phyloP scores from a whole-genome alignment of 2,329 filamentous ascomycete genomes.

The Pseudogymnoascus sp. region DNA sequence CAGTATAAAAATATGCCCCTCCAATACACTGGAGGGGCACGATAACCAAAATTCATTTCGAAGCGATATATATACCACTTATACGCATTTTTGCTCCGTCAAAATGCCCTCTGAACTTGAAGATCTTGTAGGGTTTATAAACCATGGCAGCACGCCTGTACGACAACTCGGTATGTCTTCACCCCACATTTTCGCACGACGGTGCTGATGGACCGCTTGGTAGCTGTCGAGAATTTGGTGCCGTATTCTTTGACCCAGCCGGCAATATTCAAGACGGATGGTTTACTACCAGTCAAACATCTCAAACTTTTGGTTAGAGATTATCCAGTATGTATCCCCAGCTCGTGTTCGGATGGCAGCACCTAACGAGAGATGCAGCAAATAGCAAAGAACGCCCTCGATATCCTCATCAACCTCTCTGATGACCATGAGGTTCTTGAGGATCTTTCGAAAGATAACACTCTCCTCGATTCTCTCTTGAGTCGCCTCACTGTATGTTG shows the following conservation, averaged over 20 bases:
- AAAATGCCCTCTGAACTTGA: conserved; percentile 68
- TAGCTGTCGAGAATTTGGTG: conserved; percentile 77
- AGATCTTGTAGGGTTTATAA: conserved; percentile 90
- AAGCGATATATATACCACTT: background rate
- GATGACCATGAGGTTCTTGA: conserved; percentile 68
- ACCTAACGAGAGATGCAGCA: conserved; percentile 40
- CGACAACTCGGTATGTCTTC: conserved; percentile 59
- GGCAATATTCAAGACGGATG: conserved; percentile 71
- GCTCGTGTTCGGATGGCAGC: conserved; percentile 1
- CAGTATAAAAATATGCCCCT: conserved; percentile 10
- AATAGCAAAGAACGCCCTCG: conserved; percentile 88
- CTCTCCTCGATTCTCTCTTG: conserved; percentile 68
- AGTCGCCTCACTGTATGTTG: conserved; percentile 65
- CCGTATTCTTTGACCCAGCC: conserved; percentile 69
- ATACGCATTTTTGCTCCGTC: background rate
- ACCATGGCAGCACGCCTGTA: conserved; percentile 85
- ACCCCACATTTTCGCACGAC: conserved; percentile 10
- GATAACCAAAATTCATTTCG: background rate
- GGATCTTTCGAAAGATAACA: conserved; percentile 65
- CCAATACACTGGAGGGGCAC: background rate
- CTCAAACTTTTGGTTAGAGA: conserved; percentile 81
- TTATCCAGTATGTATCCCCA: conserved; percentile 49
- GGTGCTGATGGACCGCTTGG: conserved; percentile 20
- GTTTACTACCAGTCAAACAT: conserved; percentile 72
- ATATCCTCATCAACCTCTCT: conserved; percentile 79